Conservation (phyloP, 495 filamentous ascomycete species). For the Aspergillus coremiiformis region DNA sequence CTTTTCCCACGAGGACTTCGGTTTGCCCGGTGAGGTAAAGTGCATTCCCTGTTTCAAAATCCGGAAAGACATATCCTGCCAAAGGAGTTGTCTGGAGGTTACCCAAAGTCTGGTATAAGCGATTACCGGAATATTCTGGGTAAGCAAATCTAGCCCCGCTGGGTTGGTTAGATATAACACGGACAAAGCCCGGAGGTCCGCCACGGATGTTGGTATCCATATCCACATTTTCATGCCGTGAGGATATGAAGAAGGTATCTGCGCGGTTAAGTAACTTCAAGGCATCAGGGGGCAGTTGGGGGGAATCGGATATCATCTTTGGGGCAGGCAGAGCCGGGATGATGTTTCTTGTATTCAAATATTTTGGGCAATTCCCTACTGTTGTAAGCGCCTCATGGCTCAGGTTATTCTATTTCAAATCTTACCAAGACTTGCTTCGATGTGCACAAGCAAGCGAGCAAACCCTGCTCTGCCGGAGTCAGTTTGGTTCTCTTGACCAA, state of each 20-base stretch:
- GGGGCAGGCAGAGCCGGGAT: constrained; percentile 45
- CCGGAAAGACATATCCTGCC: constrained; percentile 60
- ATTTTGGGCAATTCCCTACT: constrained; percentile 73
- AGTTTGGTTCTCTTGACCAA: constrained; percentile 18
- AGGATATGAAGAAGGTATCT: constrained; percentile 72
- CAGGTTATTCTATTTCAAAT: background rate
- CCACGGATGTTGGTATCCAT: constrained; percentile 88
- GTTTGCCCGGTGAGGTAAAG: constrained; percentile 63
- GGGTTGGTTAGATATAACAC: constrained; percentile 47
- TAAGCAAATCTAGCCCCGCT: constrained; percentile 51
- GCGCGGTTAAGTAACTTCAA: constrained; percentile 53
- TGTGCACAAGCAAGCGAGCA: constrained; percentile 56
- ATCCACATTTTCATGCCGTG: constrained; percentile 47
- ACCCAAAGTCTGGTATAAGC: constrained; percentile 73
- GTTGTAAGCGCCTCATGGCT: constrained; percentile 3
- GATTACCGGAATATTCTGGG: constrained; percentile 76
- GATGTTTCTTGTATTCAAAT: constrained; percentile 66
- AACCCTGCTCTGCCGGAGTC: constrained; percentile 27
- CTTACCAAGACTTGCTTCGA: constrained; percentile 61
- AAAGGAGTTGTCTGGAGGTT: constrained; percentile 59
- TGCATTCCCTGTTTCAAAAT: constrained; percentile 62
- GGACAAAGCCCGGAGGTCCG: constrained; percentile 65
- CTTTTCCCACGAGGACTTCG: constrained; percentile 54
- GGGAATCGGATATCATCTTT: constrained; percentile 41
- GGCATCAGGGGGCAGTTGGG: constrained; percentile 38